A percentile compares a stretch with the other conserved stretches of the same genome.
phyloP scores from a whole-genome alignment of 2,329 filamentous ascomycete genomes.

The Fusarium temperatum region DNA sequence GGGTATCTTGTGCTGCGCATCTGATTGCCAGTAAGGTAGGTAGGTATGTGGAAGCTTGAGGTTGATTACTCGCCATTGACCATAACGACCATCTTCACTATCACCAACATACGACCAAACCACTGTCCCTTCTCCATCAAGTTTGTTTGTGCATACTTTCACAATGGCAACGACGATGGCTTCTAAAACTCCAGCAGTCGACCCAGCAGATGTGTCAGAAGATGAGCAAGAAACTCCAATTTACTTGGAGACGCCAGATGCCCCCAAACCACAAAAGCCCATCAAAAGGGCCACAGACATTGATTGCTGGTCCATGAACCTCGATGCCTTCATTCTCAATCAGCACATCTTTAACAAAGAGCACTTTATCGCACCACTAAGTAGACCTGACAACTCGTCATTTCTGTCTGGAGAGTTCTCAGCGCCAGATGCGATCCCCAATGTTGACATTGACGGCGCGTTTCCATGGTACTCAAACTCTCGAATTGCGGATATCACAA shows the following conservation, averaged over 20 bases:
- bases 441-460: not conserved
- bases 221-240: not conserved
- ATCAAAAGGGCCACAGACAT: not conserved
- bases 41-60: not conserved
- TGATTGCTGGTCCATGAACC: not conserved
- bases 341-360: not conserved
- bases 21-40: not conserved
- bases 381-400: not conserved
- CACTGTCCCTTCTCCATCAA: not conserved
- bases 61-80: not conserved
- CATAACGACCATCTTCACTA: not conserved
- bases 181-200: not conserved
- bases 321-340: not conserved
- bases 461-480: not conserved
- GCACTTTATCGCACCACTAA: not conserved
- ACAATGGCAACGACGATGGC: not conserved
- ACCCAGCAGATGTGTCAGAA: not conserved
- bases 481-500: not conserved
- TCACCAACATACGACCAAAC: not conserved
- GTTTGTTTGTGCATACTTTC: not conserved
- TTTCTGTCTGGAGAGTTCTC: not conserved
- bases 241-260: not conserved
- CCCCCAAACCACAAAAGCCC: not conserved
- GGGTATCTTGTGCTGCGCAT: not conserved
- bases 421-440: not conserved